Percentiles rank a stretch among this genome's conserved stretches.
Evolutionary conservation across 257 asterid genomes (phyloP).

Genomic region (Catharanthus roseus): DNA sequence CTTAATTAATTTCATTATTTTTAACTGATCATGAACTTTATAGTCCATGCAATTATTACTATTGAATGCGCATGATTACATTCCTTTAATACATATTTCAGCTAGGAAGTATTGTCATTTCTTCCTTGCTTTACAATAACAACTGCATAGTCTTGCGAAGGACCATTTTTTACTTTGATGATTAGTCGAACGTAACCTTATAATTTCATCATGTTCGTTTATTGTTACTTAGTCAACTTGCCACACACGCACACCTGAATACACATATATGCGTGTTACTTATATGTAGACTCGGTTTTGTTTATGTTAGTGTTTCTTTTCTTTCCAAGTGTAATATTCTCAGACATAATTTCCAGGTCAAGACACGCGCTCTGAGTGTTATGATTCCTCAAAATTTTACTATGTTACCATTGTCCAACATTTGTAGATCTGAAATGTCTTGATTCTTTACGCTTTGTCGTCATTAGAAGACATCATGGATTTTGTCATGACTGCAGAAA

Average conservation of each 20-base stretch:
- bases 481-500: slow-evolving; percentile 50
- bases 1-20: too few relatives aligned
- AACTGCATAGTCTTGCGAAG: neutral
- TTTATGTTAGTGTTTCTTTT: neutral
- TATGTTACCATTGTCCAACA: slow-evolving; percentile 61
- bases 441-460: slow-evolving; percentile 23
- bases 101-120: neutral
- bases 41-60: too few relatives aligned
- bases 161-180: neutral
- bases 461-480: slow-evolving; percentile 52
- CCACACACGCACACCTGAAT: neutral
- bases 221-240: neutral
- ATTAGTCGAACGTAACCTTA: neutral
- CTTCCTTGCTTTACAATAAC: neutral
- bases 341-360: slow-evolving; percentile 37
- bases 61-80: neutral
- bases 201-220: neutral
- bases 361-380: slow-evolving; percentile 54
- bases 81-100: neutral
- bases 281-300: neutral
- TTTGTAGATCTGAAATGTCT: slow-evolving; percentile 53
- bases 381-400: slow-evolving; percentile 24
- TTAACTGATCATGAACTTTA: too few relatives aligned
- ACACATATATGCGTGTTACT: neutral
- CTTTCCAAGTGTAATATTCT: too few relatives aligned